Conservation (phyloP, 345 rosid genomes). For the Turritis glabra region DNA sequence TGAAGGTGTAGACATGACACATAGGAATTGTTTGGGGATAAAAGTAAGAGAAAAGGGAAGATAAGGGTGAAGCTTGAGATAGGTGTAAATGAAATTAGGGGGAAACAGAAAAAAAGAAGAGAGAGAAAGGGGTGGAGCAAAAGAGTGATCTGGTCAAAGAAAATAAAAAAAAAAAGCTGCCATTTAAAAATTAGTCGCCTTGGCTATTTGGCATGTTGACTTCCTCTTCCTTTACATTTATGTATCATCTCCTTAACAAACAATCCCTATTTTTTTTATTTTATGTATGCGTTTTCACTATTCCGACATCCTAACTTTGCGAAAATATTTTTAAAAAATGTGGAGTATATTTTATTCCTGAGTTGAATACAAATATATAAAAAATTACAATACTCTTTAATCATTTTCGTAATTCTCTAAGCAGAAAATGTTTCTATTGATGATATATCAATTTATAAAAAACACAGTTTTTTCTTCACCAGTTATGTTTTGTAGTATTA, state of each 20-base stretch:
- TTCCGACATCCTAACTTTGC: constrained; percentile 2
- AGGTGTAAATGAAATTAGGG: not conserved
- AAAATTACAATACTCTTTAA: not conserved
- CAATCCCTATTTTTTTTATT: not conserved
- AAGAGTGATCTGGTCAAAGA: constrained; percentile 27
- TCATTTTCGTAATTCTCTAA: not conserved
- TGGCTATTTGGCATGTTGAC: constrained; percentile 34
- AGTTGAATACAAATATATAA: not conserved
- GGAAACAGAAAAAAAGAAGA: not conserved
- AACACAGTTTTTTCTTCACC: not conserved
- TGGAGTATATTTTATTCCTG: not conserved
- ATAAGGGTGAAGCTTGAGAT: not conserved
- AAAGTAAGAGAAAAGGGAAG: not conserved
- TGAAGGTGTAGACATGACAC: not conserved
- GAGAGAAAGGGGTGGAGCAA: not conserved
- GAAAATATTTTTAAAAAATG: not conserved
- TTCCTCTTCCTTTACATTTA: constrained; percentile 18
- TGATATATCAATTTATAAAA: not conserved
- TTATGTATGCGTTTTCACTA: constrained; percentile 9
- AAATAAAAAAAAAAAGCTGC: constrained; percentile 21
- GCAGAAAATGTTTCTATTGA: not conserved
- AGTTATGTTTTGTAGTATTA: not conserved
- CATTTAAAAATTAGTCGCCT: not conserved
- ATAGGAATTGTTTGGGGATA: not conserved
- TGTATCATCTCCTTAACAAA: constrained; percentile 19